Percentiles rank a stretch among this genome's conserved stretches.
Evolutionary conservation across 352 stramenopile species (phyloP).

Genomic region (Thalassiosira sp.): DNA sequence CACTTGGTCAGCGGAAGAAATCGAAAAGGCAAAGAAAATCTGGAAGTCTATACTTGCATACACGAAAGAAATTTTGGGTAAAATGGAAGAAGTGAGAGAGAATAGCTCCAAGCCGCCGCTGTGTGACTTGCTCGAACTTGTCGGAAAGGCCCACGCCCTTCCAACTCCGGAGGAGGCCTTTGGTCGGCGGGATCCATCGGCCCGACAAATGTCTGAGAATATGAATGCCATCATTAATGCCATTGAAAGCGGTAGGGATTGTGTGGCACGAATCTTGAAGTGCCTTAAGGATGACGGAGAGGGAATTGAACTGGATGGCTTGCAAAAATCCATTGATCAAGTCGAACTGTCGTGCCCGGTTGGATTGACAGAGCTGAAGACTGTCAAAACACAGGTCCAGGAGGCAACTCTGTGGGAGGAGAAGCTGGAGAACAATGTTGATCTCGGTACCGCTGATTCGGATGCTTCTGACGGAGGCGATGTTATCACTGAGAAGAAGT

Average conservation of each 20-base stretch:
- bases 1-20: slow-evolving; percentile 44
- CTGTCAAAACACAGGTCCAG: slow-evolving; percentile 48
- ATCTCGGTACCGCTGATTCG: slow-evolving; percentile 35
- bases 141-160: slow-evolving; percentile 56
- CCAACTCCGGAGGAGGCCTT: slow-evolving; percentile 63
- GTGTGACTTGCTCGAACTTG: slow-evolving; percentile 44
- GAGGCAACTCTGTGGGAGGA: slow-evolving; percentile 64
- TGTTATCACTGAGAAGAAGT: slow-evolving; percentile 50
- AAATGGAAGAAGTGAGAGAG: slow-evolving; percentile 21
- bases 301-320: slow-evolving; percentile 64
- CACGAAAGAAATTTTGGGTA: slow-evolving; percentile 37
- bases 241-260: slow-evolving; percentile 58
- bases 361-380: slow-evolving; percentile 53
- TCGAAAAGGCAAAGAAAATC: slow-evolving; percentile 60
- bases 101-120: slow-evolving; percentile 38
- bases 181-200: slow-evolving; percentile 57
- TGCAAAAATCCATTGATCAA: slow-evolving; percentile 59
- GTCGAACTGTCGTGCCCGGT: slow-evolving; percentile 49
- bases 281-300: slow-evolving; percentile 55
- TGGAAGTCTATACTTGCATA: slow-evolving; percentile 56
- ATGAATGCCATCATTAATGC: slow-evolving; percentile 65
- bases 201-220: slow-evolving; percentile 62
- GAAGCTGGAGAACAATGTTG: slow-evolving; percentile 47
- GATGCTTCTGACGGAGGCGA: slow-evolving; percentile 38
- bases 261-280: slow-evolving; percentile 61